These are phyloP conservation scores for Xylaria bambusicola DNA, from an alignment of 495 filamentous ascomycete genomes.

Conservation along the genomic window DNA sequence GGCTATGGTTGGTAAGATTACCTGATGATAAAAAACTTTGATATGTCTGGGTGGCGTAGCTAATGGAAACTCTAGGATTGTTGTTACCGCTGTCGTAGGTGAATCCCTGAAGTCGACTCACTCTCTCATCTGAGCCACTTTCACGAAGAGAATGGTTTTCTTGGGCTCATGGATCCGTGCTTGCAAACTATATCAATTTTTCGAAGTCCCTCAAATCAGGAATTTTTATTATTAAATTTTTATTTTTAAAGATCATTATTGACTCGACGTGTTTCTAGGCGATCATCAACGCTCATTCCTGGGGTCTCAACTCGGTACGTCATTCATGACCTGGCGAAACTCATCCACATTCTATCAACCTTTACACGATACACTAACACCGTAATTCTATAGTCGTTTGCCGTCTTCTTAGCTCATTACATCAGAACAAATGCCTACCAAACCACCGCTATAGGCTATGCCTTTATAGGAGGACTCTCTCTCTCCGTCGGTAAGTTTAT, in stretches of 20 bases:
- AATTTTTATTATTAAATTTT: too few species aligned
- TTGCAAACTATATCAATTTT: background rate
- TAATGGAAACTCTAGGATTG: slow-evolving; percentile 44
- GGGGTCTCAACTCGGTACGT: slow-evolving; percentile 60
- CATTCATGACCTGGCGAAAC: background rate
- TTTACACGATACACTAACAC: too few species aligned
- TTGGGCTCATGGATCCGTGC: background rate
- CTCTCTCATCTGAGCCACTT: background rate
- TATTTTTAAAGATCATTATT: too few species aligned
- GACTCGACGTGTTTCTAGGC: slow-evolving; percentile 24
- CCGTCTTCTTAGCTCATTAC: slow-evolving; percentile 73
- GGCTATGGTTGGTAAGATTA: slow-evolving; percentile 51
- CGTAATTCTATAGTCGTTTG: slow-evolving; percentile 64
- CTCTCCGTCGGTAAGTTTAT: slow-evolving; percentile 56
- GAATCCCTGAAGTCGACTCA: background rate
- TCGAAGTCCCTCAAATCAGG: too few species aligned
- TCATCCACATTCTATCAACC: too few species aligned
- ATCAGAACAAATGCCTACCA: slow-evolving; percentile 60
- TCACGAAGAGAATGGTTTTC: background rate
- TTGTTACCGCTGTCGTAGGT: slow-evolving; percentile 44
- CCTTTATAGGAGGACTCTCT: slow-evolving; percentile 73
- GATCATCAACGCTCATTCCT: slow-evolving; percentile 60
- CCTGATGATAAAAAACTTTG: background rate
- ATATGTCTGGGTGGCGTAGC: background rate
- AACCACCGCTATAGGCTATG: slow-evolving; percentile 61